Base-by-base conservation (phyloP, 2,329 filamentous ascomycete genomes). In the Fusarium sp. region DNA sequence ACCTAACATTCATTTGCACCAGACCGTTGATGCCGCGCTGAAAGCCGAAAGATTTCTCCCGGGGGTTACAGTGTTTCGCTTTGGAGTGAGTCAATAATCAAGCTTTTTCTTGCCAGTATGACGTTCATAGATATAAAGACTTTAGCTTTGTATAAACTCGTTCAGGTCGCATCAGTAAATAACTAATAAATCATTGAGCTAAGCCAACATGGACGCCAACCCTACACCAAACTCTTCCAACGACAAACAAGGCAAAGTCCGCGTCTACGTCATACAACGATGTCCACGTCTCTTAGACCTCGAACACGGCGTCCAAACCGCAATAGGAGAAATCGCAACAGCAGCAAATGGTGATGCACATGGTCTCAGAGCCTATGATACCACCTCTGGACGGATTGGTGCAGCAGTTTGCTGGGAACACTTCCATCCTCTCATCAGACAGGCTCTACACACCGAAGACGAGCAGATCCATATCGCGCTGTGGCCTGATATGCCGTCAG, bases 361-460 rank as follows among this genome's bases (percentile, higher is more conserved):
- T 11, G 46, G 46, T n/a, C 46, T 32, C 4, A 32, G 1, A 0
- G 46, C 46, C 4, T 32, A 49, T 8, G 28, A 49, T 32, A 49
- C 46, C 0, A 49, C 19, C 13, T n/a, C 1, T 7, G 46, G 46
- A 5, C 16, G 28, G 0, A 11, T 49, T 0, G 46, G 46, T 16
- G 44, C 44, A 5, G 25, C 44, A 0, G 44, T 47, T 15, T 47
- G 44, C 0, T 47, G 44, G 44, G 44, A 32, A 2, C 46, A 49
- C 3, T 49, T 49, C 28, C 46, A 49, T 49, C 46, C 46, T 16
- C 28, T 49, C 9, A n/a, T 49, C 4, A 11, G 46, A 49, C 46
- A 32, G 0, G 19, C 46, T 32, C 46, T 49, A 4, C 46, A 49
- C 3, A 15, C 15, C 2, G 28, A 49, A 8, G 46, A 49, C 6